These are phyloP conservation scores for Pontederia paniculata DNA, from an alignment of 176 grass and related monocot genomes.

Conservation along the genomic window DNA sequence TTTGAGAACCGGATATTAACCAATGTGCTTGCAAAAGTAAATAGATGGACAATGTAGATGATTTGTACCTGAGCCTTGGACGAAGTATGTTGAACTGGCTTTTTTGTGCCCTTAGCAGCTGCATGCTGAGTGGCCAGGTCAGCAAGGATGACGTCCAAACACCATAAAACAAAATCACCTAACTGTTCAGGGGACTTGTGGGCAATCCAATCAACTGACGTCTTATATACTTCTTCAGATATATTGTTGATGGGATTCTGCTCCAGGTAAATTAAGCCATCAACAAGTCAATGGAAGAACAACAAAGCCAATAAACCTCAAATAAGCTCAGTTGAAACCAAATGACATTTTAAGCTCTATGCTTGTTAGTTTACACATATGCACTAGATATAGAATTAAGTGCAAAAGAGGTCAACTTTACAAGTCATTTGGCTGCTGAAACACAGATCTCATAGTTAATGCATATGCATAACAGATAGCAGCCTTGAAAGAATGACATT, in stretches of 20 bases:
- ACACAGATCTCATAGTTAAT: too few species aligned
- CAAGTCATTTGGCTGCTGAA: too few species aligned
- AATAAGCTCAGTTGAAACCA: too few species aligned
- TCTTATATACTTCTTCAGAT: conserved; percentile 70
- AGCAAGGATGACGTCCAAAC: conserved; percentile 70
- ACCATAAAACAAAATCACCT: conserved; percentile 83
- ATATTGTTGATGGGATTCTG: conserved; percentile 80
- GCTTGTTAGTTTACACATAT: too few species aligned
- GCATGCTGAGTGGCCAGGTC: conserved; percentile 51
- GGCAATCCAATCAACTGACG: conserved; percentile 57
- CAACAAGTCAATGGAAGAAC: neutral
- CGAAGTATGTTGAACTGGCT: conserved; percentile 52
- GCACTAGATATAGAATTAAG: too few species aligned
- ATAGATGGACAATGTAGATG: neutral
- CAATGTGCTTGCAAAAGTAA: neutral
- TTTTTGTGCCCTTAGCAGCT: conserved; percentile 65
- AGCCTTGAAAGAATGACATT: too few species aligned
- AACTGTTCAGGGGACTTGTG: conserved; percentile 62
- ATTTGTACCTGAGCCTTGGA: conserved; percentile 66
- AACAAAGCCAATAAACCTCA: neutral
- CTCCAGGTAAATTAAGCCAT: conserved; percentile 2
- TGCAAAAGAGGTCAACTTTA: too few species aligned
- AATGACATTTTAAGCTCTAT: too few species aligned
- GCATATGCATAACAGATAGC: too few species aligned
- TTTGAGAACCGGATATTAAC: too few species aligned